Evolutionary conservation across 495 filamentous ascomycete genomes (phyloP).

Genomic region (Penicillium turbatum): DNA sequence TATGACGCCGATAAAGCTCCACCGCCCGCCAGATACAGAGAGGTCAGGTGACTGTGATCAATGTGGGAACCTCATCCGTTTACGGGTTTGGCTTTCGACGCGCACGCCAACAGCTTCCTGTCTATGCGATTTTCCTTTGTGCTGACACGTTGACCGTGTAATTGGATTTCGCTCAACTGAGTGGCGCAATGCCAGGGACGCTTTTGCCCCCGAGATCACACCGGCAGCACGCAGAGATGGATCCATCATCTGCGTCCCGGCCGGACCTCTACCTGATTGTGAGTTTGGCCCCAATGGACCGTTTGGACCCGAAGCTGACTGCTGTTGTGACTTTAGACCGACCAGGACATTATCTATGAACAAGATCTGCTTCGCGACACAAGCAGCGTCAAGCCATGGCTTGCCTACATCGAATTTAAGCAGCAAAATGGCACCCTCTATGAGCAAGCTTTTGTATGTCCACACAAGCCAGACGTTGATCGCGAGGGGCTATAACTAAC

Average conservation of each 20-base stretch:
- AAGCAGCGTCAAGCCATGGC: constrained; percentile 89
- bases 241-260: constrained; percentile 43
- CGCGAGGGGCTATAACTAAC: constrained; percentile 6
- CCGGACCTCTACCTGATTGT: constrained; percentile 75
- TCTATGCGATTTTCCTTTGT: constrained; percentile 25
- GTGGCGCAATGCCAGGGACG: constrained; percentile 58
- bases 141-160: constrained; percentile 33
- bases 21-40: constrained; percentile 28
- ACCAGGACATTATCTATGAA: constrained; percentile 91
- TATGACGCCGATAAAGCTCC: constrained; percentile 33
- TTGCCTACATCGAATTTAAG: constrained; percentile 92
- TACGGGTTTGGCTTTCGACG: constrained; percentile 18
- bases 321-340: constrained; percentile 46
- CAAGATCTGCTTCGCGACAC: constrained; percentile 88
- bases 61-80: constrained; percentile 28
- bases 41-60: constrained; percentile 25
- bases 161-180: constrained; percentile 42
- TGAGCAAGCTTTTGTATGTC: constrained; percentile 82
- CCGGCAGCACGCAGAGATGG: constrained; percentile 49
- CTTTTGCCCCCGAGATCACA: constrained; percentile 53
- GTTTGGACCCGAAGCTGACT: constrained; percentile 12
- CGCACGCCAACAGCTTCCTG: constrained; percentile 28
- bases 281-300: constrained; percentile 33
- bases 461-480: neutral
- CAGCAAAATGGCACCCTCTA: constrained; percentile 77